phyloP scores from a whole-genome alignment of 1,139 yeast genomes.

The Debaryomyces nepalensis region DNA sequence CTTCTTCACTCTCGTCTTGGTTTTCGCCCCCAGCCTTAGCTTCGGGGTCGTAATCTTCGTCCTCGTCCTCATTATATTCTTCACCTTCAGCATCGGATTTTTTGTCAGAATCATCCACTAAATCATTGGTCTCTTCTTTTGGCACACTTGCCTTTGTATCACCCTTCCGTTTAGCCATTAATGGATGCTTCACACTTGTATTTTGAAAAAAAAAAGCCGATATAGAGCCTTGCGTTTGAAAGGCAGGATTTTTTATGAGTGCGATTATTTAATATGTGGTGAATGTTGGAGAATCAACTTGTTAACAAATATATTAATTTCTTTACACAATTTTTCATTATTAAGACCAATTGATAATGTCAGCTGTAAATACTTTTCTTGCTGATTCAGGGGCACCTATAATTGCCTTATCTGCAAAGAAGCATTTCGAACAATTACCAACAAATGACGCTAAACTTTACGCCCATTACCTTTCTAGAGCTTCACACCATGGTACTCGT shows the following conservation, averaged over 20 bases:
- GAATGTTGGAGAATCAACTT: neutral
- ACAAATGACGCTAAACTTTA: slow-evolving; percentile 51
- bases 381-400: slow-evolving; percentile 54
- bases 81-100: slow-evolving; percentile 16
- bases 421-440: slow-evolving; percentile 48
- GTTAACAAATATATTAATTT: neutral
- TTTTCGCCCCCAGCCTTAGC: slow-evolving; percentile 28
- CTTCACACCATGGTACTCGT: slow-evolving; percentile 81
- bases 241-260: slow-evolving; percentile 7
- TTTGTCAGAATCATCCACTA: slow-evolving; percentile 19
- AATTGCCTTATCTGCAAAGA: slow-evolving; percentile 46
- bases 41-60: slow-evolving; percentile 64
- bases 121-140: slow-evolving; percentile 14
- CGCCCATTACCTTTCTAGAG: slow-evolving; percentile 83
- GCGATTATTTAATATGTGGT: neutral
- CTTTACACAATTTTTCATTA: neutral
- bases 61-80: slow-evolving; percentile 62
- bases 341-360: slow-evolving; percentile 9
- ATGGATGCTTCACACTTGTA: neutral
- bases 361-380: slow-evolving; percentile 27
- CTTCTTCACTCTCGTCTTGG: slow-evolving; percentile 29
- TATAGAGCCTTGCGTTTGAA: slow-evolving; percentile 5
- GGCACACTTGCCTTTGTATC: neutral
- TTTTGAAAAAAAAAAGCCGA: neutral
- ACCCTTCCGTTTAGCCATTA: slow-evolving; percentile 4